Evolutionary conservation across 176 grass and related monocot genomes (phyloP), one percentile per base, ranked within the genome.

Genomic region (Aechmea fasciata): DNA sequence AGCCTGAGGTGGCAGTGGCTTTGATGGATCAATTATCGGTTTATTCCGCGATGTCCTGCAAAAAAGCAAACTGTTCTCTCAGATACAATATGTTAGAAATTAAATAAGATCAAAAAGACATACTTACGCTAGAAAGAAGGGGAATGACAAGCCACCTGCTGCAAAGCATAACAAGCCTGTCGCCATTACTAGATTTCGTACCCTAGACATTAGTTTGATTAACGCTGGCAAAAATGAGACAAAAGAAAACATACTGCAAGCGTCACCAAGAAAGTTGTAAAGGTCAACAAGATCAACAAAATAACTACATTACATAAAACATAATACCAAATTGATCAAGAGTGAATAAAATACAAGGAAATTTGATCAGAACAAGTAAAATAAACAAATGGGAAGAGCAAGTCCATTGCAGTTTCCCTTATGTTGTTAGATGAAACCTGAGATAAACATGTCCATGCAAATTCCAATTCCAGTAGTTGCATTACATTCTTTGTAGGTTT

Each of bases 1-100:
- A 69, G 93, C 93, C 70, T 96, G 93, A 2, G 88, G 93, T 53
- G 93, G 89, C 68, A 96, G 76, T 66, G 93, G 81, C 75, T 90
- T 90, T 66, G 93, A 83, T 0, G 80, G 75, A 72, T 96, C 88
- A 7, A 96, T 85, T 51, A 88, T 61, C 26, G 81, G 83, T 54
- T 69, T 87, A 75, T 80, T 96, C 65, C 74, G 91, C 57, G 85
- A 87, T 80, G 75, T 91, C 77, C 78, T 96, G 72, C 23, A n/a
- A n/a, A 64, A 68, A 47, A 26, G 2, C 28, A 59, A 59, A 59
- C 19, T 17, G 55, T 59, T 15, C 6, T 59, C 13, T 59, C 15
- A 59, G 55, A 59, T 59, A 19, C 20, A 57, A 9, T n/a, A 18
- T 19, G 14, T 8, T 59, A 20, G 13, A 59, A 20, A 19, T 17